These are phyloP conservation scores for Nepenthes gracilis DNA, from an alignment of 148 eudicot species.

Conservation along the genomic window DNA sequence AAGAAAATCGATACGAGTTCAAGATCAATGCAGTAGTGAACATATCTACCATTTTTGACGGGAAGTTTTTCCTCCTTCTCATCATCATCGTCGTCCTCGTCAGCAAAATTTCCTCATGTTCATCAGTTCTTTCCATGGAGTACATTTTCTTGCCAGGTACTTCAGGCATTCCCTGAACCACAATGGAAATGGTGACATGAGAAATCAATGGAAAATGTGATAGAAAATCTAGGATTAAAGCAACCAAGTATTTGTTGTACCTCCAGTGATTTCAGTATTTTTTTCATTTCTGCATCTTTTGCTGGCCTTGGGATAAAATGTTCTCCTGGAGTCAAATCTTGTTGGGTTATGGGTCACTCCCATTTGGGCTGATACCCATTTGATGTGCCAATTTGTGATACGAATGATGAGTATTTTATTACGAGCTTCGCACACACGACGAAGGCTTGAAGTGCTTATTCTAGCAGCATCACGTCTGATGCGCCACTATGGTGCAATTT, in stretches of 20 bases:
- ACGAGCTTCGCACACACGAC: neutral
- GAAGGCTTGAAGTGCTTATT: too few species aligned
- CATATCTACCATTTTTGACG: conserved; percentile 54
- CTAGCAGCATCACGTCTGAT: too few species aligned
- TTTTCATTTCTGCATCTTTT: conserved; percentile 95
- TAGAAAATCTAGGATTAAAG: neutral
- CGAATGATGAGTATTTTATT: neutral
- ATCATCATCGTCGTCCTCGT: conserved; percentile 48
- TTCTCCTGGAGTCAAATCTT: conserved; percentile 80
- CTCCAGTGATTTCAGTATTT: conserved; percentile 79
- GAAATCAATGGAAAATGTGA: neutral
- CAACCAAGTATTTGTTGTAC: conserved; percentile 16
- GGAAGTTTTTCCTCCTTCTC: conserved; percentile 17
- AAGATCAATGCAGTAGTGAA: neutral
- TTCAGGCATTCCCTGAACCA: conserved; percentile 86
- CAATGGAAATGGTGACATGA: neutral
- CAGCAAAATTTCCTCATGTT: conserved; percentile 50
- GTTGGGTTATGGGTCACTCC: too few species aligned
- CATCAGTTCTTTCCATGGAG: conserved; percentile 84
- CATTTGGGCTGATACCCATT: too few species aligned
- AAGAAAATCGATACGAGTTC: neutral
- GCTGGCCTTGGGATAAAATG: conserved; percentile 65
- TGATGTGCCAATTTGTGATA: conserved; percentile 12
- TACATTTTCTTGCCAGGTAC: conserved; percentile 96
- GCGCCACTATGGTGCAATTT: too few species aligned